These are phyloP conservation scores for Fusarium chaquense DNA, from an alignment of 2,329 filamentous ascomycete genomes.

Conservation along the genomic window DNA sequence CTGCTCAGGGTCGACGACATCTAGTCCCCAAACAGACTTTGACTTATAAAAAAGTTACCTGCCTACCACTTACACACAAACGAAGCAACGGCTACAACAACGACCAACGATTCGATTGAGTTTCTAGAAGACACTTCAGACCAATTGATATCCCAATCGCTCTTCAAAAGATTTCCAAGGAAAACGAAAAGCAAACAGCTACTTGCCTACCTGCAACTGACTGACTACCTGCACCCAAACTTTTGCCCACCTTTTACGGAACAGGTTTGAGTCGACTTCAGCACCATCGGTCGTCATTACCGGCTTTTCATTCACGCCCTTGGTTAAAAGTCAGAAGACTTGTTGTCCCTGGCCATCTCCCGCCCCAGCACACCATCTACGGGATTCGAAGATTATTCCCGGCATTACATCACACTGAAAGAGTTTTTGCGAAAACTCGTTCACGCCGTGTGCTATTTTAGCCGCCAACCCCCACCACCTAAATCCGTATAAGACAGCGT, in stretches of 20 bases:
- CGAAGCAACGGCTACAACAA: slow-evolving; percentile 17
- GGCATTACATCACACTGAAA: slow-evolving; percentile 39
- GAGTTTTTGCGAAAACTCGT: slow-evolving; percentile 37
- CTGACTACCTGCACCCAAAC: slow-evolving; percentile 31
- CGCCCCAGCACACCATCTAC: slow-evolving; percentile 26
- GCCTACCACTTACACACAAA: slow-evolving; percentile 32
- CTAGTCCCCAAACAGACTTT: slow-evolving; percentile 24
- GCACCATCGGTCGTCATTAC: slow-evolving; percentile 32
- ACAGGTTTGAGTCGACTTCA: slow-evolving; percentile 26
- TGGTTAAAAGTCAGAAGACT: slow-evolving; percentile 31
- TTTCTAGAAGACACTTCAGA: slow-evolving; percentile 9
- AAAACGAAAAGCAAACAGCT: slow-evolving; percentile 27
- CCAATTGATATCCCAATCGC: slow-evolving; percentile 29
- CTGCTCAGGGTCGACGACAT: slow-evolving; percentile 20
- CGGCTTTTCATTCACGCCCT: slow-evolving; percentile 19
- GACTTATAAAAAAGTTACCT: slow-evolving; percentile 27
- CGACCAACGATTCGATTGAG: slow-evolving; percentile 8
- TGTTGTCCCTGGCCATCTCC: slow-evolving; percentile 38
- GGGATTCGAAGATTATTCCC: slow-evolving; percentile 22
- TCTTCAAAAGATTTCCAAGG: slow-evolving; percentile 7
- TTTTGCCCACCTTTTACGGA: slow-evolving; percentile 36
- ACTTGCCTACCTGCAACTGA: slow-evolving; percentile 24
- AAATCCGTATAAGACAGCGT: slow-evolving; percentile 24
- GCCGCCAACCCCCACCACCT: slow-evolving; percentile 32
- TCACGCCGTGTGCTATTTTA: slow-evolving; percentile 29